Evolutionary conservation across 306 rosid genomes (phyloP), one percentile per base, ranked within the genome.

Genomic region (Begonia fuchsioides): DNA sequence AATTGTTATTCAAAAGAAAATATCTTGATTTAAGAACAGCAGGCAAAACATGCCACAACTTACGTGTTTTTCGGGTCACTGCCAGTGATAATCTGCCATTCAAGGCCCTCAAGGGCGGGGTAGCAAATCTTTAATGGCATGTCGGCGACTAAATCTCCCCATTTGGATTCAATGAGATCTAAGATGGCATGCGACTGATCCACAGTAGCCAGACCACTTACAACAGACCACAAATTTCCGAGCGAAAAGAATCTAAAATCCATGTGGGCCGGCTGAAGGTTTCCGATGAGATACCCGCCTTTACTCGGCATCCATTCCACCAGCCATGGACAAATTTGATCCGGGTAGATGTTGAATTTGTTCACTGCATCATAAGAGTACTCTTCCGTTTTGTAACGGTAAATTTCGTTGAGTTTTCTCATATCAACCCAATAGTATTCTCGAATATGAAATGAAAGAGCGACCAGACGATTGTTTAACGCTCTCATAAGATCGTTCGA

Each of bases 251-350:
- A 86, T 17, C 93, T 73, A 62, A 86, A 86, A 76, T 86, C 95
- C 95, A 86, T 86, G 69, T 81, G 93, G 58, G 96, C 96, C n/a
- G 96, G 96, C 59, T 81, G 88, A 70, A 86, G 60, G 74, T 86
- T 86, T 60, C 96, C 96, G 51, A 76, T 78, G 15, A 86, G 72
- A 67, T 86, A 81, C 19, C 96, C 93, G 49, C 93, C 93, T 68
- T 61, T 74, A 55, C 52, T 70, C 10, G 86, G 93, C 77, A 86
- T 86, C 93, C 93, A 86, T 54, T 86, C 96, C 44, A 78, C 93
- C 62, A 86, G 57, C 96, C 96, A 81, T 13, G 93, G 77, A 53
- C 81, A 39, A 49, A 86, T 81, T 69, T 78, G 88, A 49, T 86
- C 96, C 0, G 96, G 88, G 63, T 76, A 81, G 53, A 86, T 81